Conservation (phyloP, 306 rosid species). For the Lupinus albus region DNA sequence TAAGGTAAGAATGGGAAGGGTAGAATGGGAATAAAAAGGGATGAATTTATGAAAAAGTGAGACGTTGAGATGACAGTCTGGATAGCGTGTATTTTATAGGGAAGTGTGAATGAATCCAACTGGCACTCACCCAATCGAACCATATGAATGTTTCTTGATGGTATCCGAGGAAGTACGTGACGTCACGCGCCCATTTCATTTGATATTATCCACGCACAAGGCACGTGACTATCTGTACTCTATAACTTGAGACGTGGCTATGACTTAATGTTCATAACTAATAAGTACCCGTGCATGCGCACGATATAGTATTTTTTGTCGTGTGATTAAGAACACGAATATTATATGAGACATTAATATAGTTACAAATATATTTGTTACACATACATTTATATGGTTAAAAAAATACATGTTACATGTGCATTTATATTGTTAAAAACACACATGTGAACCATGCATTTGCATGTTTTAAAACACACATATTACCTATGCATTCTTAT, state of each 20-base stretch:
- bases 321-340: no score
- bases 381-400: no score
- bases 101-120: conserved; percentile 59
- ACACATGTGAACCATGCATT: no score
- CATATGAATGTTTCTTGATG: conserved; percentile 21
- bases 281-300: no score
- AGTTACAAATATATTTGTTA: no score
- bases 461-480: no score
- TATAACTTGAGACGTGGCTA: not conserved
- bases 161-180: conserved; percentile 75
- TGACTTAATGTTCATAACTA: no score
- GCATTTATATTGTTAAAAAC: no score
- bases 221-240: conserved; percentile 57
- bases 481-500: no score
- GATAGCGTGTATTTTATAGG: conserved; percentile 55
- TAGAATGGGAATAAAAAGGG: conserved; percentile 2
- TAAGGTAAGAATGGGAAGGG: conserved; percentile 42
- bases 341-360: no score
- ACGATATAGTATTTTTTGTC: no score
- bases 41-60: conserved; percentile 32
- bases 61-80: conserved; percentile 73
- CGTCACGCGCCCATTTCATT: conserved; percentile 34
- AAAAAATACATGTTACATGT: no score
- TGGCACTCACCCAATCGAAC: conserved; percentile 53
- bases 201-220: conserved; percentile 18